phyloP scores from a whole-genome alignment of 495 filamentous ascomycete genomes.

The Penicillium samsonianum region DNA sequence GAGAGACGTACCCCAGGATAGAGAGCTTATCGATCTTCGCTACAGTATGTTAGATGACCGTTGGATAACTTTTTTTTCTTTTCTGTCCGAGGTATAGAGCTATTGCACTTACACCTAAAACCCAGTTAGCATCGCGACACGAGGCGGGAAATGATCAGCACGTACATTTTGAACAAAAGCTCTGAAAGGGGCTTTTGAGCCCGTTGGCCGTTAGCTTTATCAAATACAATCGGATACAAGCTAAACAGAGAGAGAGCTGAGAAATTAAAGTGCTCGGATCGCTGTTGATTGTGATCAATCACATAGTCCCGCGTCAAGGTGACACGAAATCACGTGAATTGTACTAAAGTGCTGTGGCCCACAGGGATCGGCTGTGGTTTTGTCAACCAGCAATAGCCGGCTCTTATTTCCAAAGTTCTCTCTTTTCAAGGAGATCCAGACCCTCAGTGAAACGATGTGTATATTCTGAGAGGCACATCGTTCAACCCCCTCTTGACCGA shows the following conservation, averaged over 20 bases:
- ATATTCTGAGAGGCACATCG: background rate
- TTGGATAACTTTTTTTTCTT: slow-evolving; percentile 16
- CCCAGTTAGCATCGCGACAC: slow-evolving; percentile 22
- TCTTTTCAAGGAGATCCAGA: slow-evolving; percentile 4
- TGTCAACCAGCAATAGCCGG: slow-evolving; percentile 20
- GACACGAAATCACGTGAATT: slow-evolving; percentile 39
- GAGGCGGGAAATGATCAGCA: slow-evolving; percentile 10
- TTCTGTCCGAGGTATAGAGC: background rate
- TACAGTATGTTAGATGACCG: slow-evolving; percentile 14
- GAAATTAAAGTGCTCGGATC: slow-evolving; percentile 15
- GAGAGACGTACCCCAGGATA: slow-evolving; percentile 65
- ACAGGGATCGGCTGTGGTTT: slow-evolving; percentile 23
- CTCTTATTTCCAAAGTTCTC: slow-evolving; percentile 14
- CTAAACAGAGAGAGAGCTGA: background rate
- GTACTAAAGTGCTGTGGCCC: slow-evolving; percentile 16
- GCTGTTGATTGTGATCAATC: slow-evolving; percentile 22
- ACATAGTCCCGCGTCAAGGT: slow-evolving; percentile 28
- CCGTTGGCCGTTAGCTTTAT: background rate
- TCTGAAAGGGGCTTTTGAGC: slow-evolving; percentile 1
- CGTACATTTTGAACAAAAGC: slow-evolving; percentile 27
- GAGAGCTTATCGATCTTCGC: slow-evolving; percentile 87
- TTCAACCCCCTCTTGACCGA: background rate
- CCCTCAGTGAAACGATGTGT: background rate
- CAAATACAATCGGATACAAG: background rate
- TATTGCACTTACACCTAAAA: slow-evolving; percentile 35